Conservation (phyloP, 1,139 yeast genomes). For the Hemisphaericaspora subhashii region DNA sequence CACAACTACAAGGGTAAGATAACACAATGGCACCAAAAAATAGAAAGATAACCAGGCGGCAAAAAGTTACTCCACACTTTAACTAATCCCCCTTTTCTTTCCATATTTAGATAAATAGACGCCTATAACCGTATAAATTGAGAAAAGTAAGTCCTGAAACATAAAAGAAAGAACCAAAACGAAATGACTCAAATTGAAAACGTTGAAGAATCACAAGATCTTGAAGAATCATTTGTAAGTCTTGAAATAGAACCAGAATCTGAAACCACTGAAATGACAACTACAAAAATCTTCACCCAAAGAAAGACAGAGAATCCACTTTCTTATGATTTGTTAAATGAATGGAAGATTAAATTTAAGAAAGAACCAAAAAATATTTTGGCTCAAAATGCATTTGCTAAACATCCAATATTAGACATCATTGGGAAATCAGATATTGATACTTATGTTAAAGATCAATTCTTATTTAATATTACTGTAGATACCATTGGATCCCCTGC, state of each 20-base stretch:
- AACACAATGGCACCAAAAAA: too few species aligned
- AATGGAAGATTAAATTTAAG: slow-evolving; percentile 53
- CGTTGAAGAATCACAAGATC: too few species aligned
- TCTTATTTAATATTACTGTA: slow-evolving; percentile 59
- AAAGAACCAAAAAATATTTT: slow-evolving; percentile 56
- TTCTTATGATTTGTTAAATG: slow-evolving; percentile 28
- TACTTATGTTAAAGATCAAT: slow-evolving; percentile 36
- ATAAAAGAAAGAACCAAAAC: too few species aligned
- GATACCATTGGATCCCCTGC: slow-evolving; percentile 66
- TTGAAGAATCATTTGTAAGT: slow-evolving; percentile 1
- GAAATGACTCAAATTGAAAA: neutral
- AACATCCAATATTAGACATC: slow-evolving; percentile 47
- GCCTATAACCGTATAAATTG: too few species aligned
- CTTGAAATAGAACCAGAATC: too few species aligned
- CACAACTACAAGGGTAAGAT: too few species aligned
- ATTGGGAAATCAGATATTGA: slow-evolving; percentile 30
- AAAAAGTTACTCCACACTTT: too few species aligned
- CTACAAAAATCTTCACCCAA: neutral
- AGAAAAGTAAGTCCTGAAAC: too few species aligned
- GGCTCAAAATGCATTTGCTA: slow-evolving; percentile 60
- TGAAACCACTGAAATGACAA: neutral
- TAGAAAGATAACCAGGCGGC: too few species aligned
- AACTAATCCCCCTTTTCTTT: too few species aligned
- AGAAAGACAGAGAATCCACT: slow-evolving; percentile 24
- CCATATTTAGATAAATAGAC: too few species aligned